Conservation (phyloP, 176 grass and related monocot genomes). For the Ampelocalamus luodianensis region DNA sequence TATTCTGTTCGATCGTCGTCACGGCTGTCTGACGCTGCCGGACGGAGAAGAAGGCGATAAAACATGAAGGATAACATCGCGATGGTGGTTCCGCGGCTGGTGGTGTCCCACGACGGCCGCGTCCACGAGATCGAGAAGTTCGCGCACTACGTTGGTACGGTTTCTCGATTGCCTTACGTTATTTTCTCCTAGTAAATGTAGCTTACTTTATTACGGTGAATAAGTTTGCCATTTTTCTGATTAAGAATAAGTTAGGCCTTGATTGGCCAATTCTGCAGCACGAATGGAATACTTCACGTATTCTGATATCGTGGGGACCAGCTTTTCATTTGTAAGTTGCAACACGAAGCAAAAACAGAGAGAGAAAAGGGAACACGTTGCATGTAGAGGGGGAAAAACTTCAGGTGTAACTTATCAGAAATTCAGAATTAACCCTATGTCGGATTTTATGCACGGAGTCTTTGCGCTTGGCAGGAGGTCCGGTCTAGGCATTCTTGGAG, state of each 20-base stretch:
- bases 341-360: neutral
- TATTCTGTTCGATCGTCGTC: neutral
- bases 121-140: constrained; percentile 76
- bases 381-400: neutral
- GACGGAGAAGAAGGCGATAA: neutral
- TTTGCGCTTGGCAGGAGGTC: neutral
- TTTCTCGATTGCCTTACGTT: neutral
- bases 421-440: neutral
- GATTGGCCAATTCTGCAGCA: neutral
- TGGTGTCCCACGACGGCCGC: constrained; percentile 49
- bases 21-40: neutral
- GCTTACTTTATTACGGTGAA: neutral
- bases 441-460: neutral
- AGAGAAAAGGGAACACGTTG: neutral
- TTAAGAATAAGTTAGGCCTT: neutral
- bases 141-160: constrained; percentile 83
- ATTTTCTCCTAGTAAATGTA: neutral
- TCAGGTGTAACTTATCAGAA: neutral
- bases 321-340: constrained; percentile 1
- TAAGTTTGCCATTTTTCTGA: neutral
- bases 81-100: constrained; percentile 56
- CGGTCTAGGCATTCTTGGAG: no score
- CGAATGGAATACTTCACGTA: no score
- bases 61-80: constrained; percentile 9
- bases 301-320: neutral